Percentiles rank a stretch among this genome's conserved stretches.
These are phyloP conservation scores for Paraphoma chrysanthemicola DNA, from an alignment of 2,329 filamentous ascomycete genomes.

Conservation along the genomic window DNA sequence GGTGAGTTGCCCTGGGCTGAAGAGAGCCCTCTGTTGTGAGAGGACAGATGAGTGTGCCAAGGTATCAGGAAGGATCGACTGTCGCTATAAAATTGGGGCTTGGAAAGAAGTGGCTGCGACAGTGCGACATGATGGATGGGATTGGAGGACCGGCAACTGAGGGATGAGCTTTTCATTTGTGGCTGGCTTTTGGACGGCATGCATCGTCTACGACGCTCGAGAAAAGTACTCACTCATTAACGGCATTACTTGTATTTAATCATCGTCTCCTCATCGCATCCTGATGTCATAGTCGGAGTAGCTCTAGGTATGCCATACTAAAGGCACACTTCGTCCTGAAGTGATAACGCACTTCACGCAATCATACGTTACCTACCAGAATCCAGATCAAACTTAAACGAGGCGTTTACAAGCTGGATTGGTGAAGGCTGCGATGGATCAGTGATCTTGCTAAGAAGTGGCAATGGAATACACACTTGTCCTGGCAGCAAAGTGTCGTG, in stretches of 20 bases:
- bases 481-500: too few species aligned
- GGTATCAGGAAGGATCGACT: not conserved
- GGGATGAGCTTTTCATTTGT: too few species aligned
- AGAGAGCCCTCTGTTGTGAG: not conserved
- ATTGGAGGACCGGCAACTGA: not conserved
- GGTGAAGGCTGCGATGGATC: too few species aligned
- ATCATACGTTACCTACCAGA: too few species aligned
- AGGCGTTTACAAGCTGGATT: too few species aligned
- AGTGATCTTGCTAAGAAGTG: too few species aligned
- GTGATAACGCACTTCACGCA: too few species aligned
- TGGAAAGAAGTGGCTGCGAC: not conserved
- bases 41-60: not conserved
- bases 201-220: not conserved
- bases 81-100: not conserved
- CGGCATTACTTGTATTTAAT: not conserved
- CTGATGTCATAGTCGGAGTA: not conserved
- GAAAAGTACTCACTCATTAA: not conserved
- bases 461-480: too few species aligned
- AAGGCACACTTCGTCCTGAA: too few species aligned
- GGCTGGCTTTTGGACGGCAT: not conserved
- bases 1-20: constrained; percentile 15
- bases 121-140: not conserved
- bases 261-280: too few species aligned
- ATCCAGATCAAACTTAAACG: too few species aligned
- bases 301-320: too few species aligned